Percentiles rank a stretch among this genome's conserved stretches.
phyloP scores from a whole-genome alignment of 441 rosid species.

The Populus hybrid region DNA sequence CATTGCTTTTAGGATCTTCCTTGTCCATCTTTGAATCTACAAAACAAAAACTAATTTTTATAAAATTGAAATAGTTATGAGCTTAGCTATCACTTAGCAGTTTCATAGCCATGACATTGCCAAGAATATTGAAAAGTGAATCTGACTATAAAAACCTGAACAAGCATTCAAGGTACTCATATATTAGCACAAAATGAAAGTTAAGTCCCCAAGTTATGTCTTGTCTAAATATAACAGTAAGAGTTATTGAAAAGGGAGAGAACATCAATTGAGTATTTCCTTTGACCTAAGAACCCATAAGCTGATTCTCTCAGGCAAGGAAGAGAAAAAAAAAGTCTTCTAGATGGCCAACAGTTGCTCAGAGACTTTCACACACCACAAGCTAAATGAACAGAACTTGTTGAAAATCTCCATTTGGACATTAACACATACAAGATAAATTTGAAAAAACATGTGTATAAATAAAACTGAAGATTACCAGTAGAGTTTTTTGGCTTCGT shows the following conservation, averaged over 20 bases:
- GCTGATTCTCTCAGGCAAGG: background rate
- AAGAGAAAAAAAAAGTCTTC: background rate
- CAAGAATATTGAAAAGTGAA: background rate
- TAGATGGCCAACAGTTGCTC: background rate
- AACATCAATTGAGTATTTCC: background rate
- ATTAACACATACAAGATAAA: background rate
- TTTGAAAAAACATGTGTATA: background rate
- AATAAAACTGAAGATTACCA: conserved; percentile 43
- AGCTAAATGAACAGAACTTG: background rate
- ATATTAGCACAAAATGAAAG: background rate
- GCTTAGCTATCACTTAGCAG: conserved; percentile 1
- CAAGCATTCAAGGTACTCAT: background rate
- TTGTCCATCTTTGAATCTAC: conserved; percentile 77
- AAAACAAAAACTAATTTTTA: conserved; percentile 26
- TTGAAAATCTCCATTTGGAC: background rate
- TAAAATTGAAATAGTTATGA: conserved; percentile 3
- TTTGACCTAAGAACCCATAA: background rate
- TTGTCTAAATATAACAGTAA: background rate
- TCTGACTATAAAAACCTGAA: background rate
- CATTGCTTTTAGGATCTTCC: conserved; percentile 72
- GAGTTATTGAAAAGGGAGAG: background rate
- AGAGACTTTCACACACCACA: background rate
- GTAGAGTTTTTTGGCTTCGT: conserved; percentile 67
- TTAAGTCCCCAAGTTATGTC: background rate
- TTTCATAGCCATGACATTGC: background rate